Evolutionary conservation across 2,329 filamentous ascomycete species (phyloP), one percentile per base, ranked within the genome.

Genomic region (Paracorniculantispora psalliotae): DNA sequence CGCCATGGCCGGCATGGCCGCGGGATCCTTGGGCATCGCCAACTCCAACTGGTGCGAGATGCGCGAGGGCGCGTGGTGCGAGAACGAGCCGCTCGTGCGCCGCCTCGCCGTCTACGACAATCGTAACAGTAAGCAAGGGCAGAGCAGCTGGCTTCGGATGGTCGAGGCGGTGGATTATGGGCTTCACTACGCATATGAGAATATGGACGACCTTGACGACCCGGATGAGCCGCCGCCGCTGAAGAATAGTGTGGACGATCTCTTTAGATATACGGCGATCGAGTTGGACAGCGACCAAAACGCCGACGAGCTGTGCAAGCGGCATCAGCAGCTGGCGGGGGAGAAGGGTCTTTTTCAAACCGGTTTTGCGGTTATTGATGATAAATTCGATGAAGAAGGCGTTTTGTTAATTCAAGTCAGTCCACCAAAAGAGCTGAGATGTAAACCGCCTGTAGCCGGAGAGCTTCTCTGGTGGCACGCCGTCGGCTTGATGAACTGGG

Each of bases 161-260:
- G 17, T 35, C 26, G 56, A 61, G 17, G 43, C 59, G 25, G 48
- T 59, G 21, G 59, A 61, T 44, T 44, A 59, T 39, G 59, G 59
- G 4, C 7, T 59, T 26, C 56, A 59, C 48, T 59, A 59, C 23
- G 37, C 52, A n/a, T 30, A 46, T 23, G 35, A 25, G 21, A 33
- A 57, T 19, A 5, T 8, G 8, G 50, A 41, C 9, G 21, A 19
- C 15, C 41, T 25, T 13, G 33, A 19, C 4, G 28, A 39, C 26
- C 7, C 26, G 12, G 55, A 39, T 8, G 55, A 50, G 17, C 55
- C 55, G 25, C 55, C 33, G 13, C 49, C 47, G 1, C 15, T n/a
- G 17, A 10, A 4, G 12, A 47, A 23, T 25, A 59, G 39, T 21
- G 13, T 59, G 12, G 56, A 59, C 30, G 35, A 49, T 13, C 56